Evolutionary conservation across 2,329 filamentous ascomycete species (phyloP).

Genomic region (Penicillium palitans): DNA sequence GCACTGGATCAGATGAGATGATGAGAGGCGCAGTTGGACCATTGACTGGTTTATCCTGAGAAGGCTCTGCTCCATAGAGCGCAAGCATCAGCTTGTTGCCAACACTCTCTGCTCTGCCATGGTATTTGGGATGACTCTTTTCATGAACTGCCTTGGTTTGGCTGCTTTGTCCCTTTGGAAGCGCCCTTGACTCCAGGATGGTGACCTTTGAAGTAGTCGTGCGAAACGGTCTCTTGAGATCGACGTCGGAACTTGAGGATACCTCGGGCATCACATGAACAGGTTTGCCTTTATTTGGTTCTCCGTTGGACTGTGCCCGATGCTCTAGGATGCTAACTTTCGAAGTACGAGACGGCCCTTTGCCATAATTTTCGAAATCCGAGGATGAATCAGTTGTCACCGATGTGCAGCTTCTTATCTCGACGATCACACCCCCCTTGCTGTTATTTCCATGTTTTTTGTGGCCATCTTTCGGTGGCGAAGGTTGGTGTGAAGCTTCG

Average conservation of each 20-base stretch:
- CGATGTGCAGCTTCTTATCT: conserved; percentile 16
- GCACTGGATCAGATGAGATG: conserved; percentile 6
- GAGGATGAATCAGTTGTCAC: background rate
- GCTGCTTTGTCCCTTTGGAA: background rate
- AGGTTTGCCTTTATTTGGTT: background rate
- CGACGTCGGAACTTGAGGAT: background rate
- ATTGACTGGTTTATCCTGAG: background rate
- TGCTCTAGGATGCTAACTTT: conserved; percentile 10
- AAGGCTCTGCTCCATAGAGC: background rate
- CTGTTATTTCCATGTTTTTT: background rate
- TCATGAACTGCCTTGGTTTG: background rate
- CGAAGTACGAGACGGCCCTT: background rate
- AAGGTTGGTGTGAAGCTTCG: background rate
- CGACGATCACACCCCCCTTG: background rate
- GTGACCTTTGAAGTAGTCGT: conserved; percentile 1
- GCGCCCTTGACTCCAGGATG: conserved; percentile 4
- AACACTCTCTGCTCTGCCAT: conserved; percentile 7
- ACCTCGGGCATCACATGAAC: background rate
- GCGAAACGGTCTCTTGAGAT: background rate
- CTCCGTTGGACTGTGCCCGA: background rate
- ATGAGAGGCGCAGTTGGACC: background rate
- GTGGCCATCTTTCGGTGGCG: background rate
- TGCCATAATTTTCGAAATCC: background rate
- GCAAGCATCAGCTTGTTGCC: conserved; percentile 10
- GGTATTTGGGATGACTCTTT: background rate